Evolutionary conservation across 805 yeast genomes (phyloP), one percentile per base, ranked within the genome.

Genomic region (Candida maris): DNA sequence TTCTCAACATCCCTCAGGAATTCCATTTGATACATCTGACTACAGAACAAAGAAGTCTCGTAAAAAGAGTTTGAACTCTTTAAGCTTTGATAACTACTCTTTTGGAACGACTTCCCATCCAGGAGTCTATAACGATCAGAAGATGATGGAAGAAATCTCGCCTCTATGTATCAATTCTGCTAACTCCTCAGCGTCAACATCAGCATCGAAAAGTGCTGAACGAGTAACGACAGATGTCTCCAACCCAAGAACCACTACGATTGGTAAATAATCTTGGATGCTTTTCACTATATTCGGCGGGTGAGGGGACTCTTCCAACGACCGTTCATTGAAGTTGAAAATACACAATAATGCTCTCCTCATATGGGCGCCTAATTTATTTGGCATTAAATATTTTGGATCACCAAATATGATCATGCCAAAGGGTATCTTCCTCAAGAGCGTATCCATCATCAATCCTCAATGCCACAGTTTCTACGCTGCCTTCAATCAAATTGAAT

Each of bases 11-110:
- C 26, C 26, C 10, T 28, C 12, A 7, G 26, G 8, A 12, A 24
- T 19, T n/a, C 30, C 16, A 3, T 2, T 9, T 4, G 32, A 34
- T 30, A 6, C 26, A 9, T 29, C 27, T 12, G 51, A 49, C 19
- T 39, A 27, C 29, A 34, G 52, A 35, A 48, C 34, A 3, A 27
- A 29, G 17, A 47, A 43, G 19, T 47, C 51, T 4, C 40, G 51
- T 16, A 47, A 41, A 33, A 39, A 39, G 20, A 42, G 44, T 18
- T 30, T 39, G 9, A 32, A 34, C 24, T 42, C 49, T 5, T 38
- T 48, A 8, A 44, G 29, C 32, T 49, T 49, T 32, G 35, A 44
- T n/a, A 48, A 49, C 20, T 49, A 48, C 29, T 40, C 52, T 14
- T 33, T 49, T 17, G 36, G 27, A 19, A 32, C 52, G 7, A 34